Base-by-base conservation (phyloP, 75 land plant species). In the Pinus taeda region DNA sequence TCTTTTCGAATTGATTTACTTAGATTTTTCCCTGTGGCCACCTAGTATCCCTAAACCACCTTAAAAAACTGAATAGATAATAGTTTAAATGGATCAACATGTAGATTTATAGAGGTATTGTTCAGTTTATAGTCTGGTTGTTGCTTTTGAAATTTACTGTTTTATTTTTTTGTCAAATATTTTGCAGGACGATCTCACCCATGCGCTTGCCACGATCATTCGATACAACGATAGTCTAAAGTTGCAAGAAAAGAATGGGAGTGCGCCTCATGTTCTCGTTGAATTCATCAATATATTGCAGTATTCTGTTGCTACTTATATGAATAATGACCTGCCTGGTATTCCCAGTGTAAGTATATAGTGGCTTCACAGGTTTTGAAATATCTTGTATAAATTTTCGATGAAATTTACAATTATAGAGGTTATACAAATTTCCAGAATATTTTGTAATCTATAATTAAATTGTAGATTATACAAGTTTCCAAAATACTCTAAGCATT, bases 251-350 rank as follows among this genome's bases (percentile, higher is more conserved):
- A 90, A 94, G 58, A 91, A 93, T 83, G 98, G 98, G 15, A 85
- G 94, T 61, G 94, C 99, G 36, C 90, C 98, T 37, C 99, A 97
- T 71, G 86, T 97, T 74, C 93, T 97, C 15, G 87, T 89, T 12
- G 99, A 97, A 62, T 95, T 90, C 78, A 89, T 94, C n/a, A 96
- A 97, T 66, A 70, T 97, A 55, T 72, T 97, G 85, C 99, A 97
- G 79, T 97, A 95, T 69, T 90, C 95, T 71, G 81, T 95, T 80
- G 99, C 99, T 7, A 93, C 99, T 61, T 97, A 97, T 81, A 93
- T 97, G 77, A 97, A 97, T 63, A 97, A 97, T 87, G 98, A 95
- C 57, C 81, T 97, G 66, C 98, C 98, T 61, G 99, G 99, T 62
- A 96, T 88, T 76, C 99, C 99, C 74, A 93, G 96, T 93, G 99